Evolutionary conservation across 805 yeast genomes (phyloP).

Genomic region (Maudiozyma pseudohumilis): DNA sequence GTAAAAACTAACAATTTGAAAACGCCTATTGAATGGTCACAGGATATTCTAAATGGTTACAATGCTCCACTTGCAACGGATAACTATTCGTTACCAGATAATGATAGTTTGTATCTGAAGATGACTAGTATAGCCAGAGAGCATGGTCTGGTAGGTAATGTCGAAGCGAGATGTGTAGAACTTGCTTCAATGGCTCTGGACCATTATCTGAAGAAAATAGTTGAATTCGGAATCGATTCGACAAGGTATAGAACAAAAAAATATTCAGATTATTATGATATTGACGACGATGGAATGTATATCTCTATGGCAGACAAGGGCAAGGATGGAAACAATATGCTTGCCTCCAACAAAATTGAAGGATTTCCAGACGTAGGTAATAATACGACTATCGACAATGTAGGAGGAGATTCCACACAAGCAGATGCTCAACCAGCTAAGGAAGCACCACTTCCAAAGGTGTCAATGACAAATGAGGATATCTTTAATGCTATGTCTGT

Average conservation of each 20-base stretch:
- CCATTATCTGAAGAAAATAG: constrained; percentile 58
- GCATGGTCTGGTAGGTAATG: constrained; percentile 73
- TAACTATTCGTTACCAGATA: constrained; percentile 73
- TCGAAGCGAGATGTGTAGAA: constrained; percentile 73
- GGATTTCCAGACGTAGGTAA: not conserved
- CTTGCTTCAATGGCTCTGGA: constrained; percentile 74
- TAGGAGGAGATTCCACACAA: constrained; percentile 1
- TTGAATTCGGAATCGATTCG: constrained; percentile 67
- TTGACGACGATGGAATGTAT: constrained; percentile 25
- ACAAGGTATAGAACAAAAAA: constrained; percentile 51
- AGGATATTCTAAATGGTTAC: constrained; percentile 79
- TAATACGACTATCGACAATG: constrained; percentile 1
- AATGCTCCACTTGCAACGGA: constrained; percentile 76
- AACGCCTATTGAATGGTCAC: constrained; percentile 71
- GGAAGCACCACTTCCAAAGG: constrained; percentile 5
- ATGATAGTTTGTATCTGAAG: constrained; percentile 52
- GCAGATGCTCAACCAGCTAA: not conserved
- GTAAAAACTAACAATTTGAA: constrained; percentile 25
- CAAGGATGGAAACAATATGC: constrained; percentile 2
- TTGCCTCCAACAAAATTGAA: not conserved
- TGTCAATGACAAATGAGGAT: constrained; percentile 52
- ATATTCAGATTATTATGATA: constrained; percentile 29
- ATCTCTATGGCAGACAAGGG: constrained; percentile 16
- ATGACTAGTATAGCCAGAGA: constrained; percentile 82
- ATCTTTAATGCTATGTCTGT: constrained; percentile 52